A percentile compares a stretch with the other conserved stretches of the same genome.
These are phyloP conservation scores for Metarhizium brunneum DNA, from an alignment of 2,329 filamentous ascomycete species.

Conservation along the genomic window DNA sequence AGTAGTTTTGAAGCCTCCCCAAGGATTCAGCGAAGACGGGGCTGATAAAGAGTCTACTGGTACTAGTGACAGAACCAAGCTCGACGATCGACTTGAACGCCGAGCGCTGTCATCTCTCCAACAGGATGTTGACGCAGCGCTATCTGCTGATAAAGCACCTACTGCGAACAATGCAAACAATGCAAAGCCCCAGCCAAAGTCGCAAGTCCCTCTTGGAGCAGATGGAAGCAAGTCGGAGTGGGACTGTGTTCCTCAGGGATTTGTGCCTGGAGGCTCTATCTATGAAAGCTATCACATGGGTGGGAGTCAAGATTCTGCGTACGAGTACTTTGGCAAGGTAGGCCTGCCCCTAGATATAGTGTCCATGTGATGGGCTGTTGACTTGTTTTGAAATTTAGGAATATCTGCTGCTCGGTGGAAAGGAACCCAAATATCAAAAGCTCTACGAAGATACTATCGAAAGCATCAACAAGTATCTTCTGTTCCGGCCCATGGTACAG, in stretches of 20 bases:
- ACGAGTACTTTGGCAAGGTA: slow-evolving; percentile 61
- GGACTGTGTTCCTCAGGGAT: slow-evolving; percentile 51
- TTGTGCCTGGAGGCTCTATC: slow-evolving; percentile 37
- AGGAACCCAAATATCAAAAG: slow-evolving; percentile 59
- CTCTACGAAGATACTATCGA: slow-evolving; percentile 63
- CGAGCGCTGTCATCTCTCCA: neutral
- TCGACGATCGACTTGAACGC: slow-evolving; percentile 5
- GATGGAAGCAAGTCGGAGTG: slow-evolving; percentile 24
- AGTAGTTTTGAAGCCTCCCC: slow-evolving; percentile 16
- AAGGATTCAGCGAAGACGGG: slow-evolving; percentile 14
- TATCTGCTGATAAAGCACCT: neutral
- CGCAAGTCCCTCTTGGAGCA: slow-evolving; percentile 21
- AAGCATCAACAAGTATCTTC: slow-evolving; percentile 60
- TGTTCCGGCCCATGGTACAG: slow-evolving; percentile 69
- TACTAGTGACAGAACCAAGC: neutral
- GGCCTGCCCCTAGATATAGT: slow-evolving; percentile 1
- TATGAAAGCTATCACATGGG: slow-evolving; percentile 49
- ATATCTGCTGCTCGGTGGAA: slow-evolving; percentile 67
- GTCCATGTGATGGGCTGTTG: slow-evolving; percentile 7
- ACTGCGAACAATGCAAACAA: too few species aligned
- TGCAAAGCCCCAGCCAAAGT: neutral
- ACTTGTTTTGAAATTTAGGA: slow-evolving; percentile 33
- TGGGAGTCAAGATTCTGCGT: slow-evolving; percentile 59
- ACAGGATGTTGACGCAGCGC: neutral
- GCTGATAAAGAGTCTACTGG: neutral